Percentiles rank a stretch among this genome's conserved stretches.
phyloP scores from a whole-genome alignment of 164 flowering plant species.

The Vitis riparia region DNA sequence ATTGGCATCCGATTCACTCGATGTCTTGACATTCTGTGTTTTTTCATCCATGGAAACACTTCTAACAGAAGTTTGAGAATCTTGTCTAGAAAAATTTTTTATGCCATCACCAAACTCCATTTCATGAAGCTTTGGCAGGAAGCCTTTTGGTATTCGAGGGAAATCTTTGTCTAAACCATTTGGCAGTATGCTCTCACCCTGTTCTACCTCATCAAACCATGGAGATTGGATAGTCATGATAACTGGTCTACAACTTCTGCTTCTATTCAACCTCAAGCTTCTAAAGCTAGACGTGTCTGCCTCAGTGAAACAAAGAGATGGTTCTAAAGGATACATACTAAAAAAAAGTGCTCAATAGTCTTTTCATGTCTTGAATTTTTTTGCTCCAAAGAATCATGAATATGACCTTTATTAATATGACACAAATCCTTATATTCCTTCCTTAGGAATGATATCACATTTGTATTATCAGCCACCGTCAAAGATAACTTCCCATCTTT shows the following conservation, averaged over 20 bases:
- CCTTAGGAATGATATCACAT: background rate
- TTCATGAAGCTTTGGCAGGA: conserved; percentile 21
- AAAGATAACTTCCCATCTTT: conserved; percentile 24
- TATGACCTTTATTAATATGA: conserved; percentile 5
- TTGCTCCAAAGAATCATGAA: conserved; percentile 32
- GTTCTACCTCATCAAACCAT: conserved; percentile 19
- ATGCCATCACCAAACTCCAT: conserved; percentile 21
- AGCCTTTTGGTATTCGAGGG: conserved; percentile 26
- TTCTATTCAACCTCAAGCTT: conserved; percentile 35
- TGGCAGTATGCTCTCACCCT: conserved; percentile 30
- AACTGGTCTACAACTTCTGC: conserved; percentile 60
- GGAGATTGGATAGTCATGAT: conserved; percentile 23
- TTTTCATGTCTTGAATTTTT: conserved; percentile 39
- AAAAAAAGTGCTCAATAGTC: conserved; percentile 31
- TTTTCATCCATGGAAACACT: conserved; percentile 8
- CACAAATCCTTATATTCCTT: conserved; percentile 16
- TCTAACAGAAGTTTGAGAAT: conserved; percentile 32
- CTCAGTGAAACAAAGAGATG: conserved; percentile 29
- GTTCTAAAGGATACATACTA: conserved; percentile 32
- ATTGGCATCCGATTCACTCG: conserved; percentile 6
- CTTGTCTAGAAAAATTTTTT: conserved; percentile 26
- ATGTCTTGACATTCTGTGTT: background rate
- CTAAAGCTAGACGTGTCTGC: conserved; percentile 20
- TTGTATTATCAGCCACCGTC: conserved; percentile 6
- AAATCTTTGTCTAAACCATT: conserved; percentile 31